A percentile compares a stretch with the other conserved stretches of the same genome.
These are phyloP conservation scores for Chaetomidium leptoderma DNA, from an alignment of 495 filamentous ascomycete species.

Conservation along the genomic window DNA sequence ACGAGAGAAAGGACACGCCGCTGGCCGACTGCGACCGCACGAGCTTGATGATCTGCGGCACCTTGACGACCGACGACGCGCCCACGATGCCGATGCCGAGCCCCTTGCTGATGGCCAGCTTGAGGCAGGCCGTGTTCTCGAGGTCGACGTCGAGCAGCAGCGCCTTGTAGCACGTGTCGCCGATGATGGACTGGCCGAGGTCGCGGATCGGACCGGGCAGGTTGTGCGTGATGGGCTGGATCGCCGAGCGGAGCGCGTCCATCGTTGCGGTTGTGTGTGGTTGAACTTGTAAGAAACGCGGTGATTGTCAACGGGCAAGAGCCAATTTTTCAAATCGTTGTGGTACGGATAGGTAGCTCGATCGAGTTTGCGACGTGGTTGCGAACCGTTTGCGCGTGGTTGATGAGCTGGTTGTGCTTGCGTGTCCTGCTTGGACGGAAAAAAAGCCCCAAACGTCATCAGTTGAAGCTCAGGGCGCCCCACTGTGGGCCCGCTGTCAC, in stretches of 20 bases:
- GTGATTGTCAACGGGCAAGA: no score
- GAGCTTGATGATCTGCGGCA: constrained; percentile 92
- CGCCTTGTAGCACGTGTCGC: constrained; percentile 73
- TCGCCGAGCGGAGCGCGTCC: constrained; percentile 56
- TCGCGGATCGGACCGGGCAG: constrained; percentile 75
- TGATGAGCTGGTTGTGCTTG: neutral
- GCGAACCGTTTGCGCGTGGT: neutral
- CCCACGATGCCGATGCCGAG: constrained; percentile 90
- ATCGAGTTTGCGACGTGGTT: neutral
- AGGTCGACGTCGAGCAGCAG: constrained; percentile 78
- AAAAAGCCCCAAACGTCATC: constrained; percentile 13
- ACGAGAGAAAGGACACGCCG: constrained; percentile 83
- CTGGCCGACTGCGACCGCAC: constrained; percentile 69
- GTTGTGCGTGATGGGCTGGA: constrained; percentile 74
- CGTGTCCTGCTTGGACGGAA: neutral
- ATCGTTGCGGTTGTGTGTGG: constrained; percentile 28
- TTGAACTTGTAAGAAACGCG: no score
- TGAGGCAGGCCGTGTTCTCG: constrained; percentile 67
- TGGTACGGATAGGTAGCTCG: neutral
- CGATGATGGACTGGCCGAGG: constrained; percentile 73
- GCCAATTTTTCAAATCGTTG: neutral
- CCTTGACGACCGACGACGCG: constrained; percentile 84
- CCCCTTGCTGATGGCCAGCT: constrained; percentile 82
- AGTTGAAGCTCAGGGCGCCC: neutral
- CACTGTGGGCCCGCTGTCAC: neutral